Percentiles rank a stretch among this genome's conserved stretches.
Evolutionary conservation across 169 alveolate genomes (phyloP).

Genomic region (Condylostoma magnum): DNA sequence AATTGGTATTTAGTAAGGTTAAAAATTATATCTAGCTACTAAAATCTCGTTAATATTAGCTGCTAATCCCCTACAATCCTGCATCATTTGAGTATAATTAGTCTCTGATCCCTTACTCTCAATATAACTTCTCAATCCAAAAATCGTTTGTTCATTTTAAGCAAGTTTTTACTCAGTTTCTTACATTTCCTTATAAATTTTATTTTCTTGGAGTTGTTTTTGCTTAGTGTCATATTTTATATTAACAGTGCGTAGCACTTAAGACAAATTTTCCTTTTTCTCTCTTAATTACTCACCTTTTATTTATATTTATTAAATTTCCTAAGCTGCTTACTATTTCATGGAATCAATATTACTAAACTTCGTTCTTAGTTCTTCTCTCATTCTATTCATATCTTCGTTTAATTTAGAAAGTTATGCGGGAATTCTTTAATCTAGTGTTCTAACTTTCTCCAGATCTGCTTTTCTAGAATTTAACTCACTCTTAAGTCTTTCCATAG

Average conservation of each 20-base stretch:
- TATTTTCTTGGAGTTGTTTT: conserved; percentile 60
- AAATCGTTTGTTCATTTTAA: conserved; percentile 59
- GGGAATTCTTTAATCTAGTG: conserved; percentile 59
- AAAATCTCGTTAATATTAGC: conserved; percentile 49
- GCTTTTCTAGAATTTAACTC: conserved; percentile 61
- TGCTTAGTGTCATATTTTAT: conserved; percentile 65
- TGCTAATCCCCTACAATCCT: conserved; percentile 64
- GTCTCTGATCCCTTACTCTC: conserved; percentile 80
- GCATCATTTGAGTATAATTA: conserved; percentile 48
- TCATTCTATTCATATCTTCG: conserved; percentile 56
- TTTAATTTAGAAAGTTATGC: conserved; percentile 52
- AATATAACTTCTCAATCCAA: conserved; percentile 64
- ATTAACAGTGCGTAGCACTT: conserved; percentile 38
- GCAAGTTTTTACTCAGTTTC: conserved; percentile 72
- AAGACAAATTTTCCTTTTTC: conserved; percentile 47
- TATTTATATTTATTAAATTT: conserved; percentile 46
- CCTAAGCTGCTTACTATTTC: conserved; percentile 50
- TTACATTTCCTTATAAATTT: conserved; percentile 49
- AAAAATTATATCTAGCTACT: conserved; percentile 4
- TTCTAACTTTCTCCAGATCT: conserved; percentile 67
- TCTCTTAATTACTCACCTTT: conserved; percentile 38
- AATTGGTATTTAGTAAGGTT: too few relatives aligned
- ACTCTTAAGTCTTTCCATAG: conserved; percentile 64
- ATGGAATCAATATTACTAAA: conserved; percentile 66
- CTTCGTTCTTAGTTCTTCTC: conserved; percentile 67